phyloP scores from a whole-genome alignment of 768 basidiomycete species.

The Suillus fuscotomentosus region DNA sequence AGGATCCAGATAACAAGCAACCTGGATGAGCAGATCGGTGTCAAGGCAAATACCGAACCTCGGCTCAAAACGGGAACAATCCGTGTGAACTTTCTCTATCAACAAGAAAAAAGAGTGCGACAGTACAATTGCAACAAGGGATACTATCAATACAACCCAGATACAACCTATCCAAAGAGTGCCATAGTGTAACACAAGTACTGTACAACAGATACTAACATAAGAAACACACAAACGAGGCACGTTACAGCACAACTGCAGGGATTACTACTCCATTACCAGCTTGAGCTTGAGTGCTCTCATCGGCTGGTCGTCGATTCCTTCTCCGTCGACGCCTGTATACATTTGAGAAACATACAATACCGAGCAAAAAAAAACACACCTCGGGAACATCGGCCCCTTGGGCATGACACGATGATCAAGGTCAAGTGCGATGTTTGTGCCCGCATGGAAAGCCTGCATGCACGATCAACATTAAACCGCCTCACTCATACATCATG shows the following conservation, averaged over 20 bases:
- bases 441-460: slow-evolving; percentile 88
- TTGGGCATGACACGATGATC: slow-evolving; percentile 92
- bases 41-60: slow-evolving; percentile 34
- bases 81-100: slow-evolving; percentile 26
- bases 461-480: slow-evolving; percentile 7
- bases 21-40: slow-evolving; percentile 26
- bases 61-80: slow-evolving; percentile 21
- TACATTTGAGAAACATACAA: not conserved
- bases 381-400: slow-evolving; percentile 85
- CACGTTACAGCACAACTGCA: not conserved
- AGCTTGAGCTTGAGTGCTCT: not conserved
- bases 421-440: slow-evolving; percentile 88
- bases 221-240: not conserved
- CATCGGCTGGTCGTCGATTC: slow-evolving; percentile 15
- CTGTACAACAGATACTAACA: not conserved
- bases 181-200: not conserved
- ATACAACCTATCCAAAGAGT: not conserved
- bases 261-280: not conserved
- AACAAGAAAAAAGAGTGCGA: not conserved
- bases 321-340: slow-evolving; percentile 30
- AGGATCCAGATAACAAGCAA: slow-evolving; percentile 34
- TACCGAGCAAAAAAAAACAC: not conserved
- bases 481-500: not conserved
- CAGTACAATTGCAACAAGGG: not conserved
- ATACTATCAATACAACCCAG: not conserved